phyloP scores from a whole-genome alignment of 2,329 filamentous ascomycete genomes.

The Botrytis squamosa region DNA sequence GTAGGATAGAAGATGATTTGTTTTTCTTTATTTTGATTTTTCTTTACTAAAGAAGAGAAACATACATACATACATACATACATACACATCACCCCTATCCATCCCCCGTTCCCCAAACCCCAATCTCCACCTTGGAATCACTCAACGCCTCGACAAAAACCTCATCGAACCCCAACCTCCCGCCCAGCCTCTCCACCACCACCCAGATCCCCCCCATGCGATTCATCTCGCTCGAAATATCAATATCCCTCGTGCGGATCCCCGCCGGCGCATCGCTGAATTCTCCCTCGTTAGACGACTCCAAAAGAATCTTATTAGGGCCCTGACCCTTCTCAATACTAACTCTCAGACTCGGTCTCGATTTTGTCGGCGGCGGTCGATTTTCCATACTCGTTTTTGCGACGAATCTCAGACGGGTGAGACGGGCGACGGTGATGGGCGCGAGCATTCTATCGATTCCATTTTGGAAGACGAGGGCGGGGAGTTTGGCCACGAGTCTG shows the following conservation, averaged over 20 bases:
- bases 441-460: conserved; percentile 50
- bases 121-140: conserved; percentile 38
- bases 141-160: conserved; percentile 54
- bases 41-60: not conserved
- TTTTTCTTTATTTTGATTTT: too few relatives aligned
- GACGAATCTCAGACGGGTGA: conserved; percentile 32
- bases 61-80: not conserved
- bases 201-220: conserved; percentile 67
- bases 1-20: not conserved
- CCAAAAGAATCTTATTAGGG: conserved; percentile 63
- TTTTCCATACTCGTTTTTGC: conserved; percentile 34
- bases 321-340: conserved; percentile 72
- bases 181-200: conserved; percentile 77
- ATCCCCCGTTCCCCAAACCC: conserved; percentile 38
- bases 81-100: conserved; percentile 10
- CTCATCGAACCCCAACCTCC: conserved; percentile 43
- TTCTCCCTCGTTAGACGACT: conserved; percentile 67
- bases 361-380: conserved; percentile 20
- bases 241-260: conserved; percentile 70
- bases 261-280: conserved; percentile 68
- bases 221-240: conserved; percentile 65
- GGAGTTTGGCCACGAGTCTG: conserved; percentile 60
- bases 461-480: conserved; percentile 50
- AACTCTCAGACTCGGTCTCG: conserved; percentile 59
- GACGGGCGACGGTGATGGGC: conserved; percentile 31